A percentile compares a stretch with the other conserved stretches of the same genome.
These are phyloP conservation scores for Cladosporium velox DNA, from an alignment of 2,329 filamentous ascomycete species.

Conservation along the genomic window DNA sequence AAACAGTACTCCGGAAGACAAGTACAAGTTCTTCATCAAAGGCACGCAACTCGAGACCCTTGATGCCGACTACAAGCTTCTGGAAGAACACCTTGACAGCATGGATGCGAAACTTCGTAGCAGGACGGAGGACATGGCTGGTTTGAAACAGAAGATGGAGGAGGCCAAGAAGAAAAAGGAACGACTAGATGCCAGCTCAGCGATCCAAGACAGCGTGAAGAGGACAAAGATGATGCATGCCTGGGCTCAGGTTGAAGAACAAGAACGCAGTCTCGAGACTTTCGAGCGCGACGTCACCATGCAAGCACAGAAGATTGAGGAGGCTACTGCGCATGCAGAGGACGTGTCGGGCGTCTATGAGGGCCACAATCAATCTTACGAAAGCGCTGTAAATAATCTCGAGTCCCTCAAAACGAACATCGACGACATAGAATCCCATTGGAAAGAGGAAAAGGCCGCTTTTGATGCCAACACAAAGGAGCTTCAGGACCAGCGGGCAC, in stretches of 20 bases:
- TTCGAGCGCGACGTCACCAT: constrained; percentile 34
- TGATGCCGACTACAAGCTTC: constrained; percentile 84
- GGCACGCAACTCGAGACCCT: constrained; percentile 92
- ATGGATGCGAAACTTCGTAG: constrained; percentile 65
- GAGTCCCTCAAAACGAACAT: constrained; percentile 40
- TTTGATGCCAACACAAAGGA: constrained; percentile 45
- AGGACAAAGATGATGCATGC: constrained; percentile 67
- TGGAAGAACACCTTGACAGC: constrained; percentile 75
- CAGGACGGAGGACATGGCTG: constrained; percentile 63
- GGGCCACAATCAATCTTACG: constrained; percentile 44
- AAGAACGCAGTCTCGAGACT: constrained; percentile 56
- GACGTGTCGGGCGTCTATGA: constrained; percentile 46
- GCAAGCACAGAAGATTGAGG: constrained; percentile 52
- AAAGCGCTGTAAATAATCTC: constrained; percentile 40
- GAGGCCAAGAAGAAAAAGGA: constrained; percentile 66
- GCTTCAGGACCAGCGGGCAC: constrained; percentile 39
- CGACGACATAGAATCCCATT: constrained; percentile 49
- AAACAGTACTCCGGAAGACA: constrained; percentile 75
- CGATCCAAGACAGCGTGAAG: constrained; percentile 62
- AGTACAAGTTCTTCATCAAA: constrained; percentile 95
- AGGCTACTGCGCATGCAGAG: constrained; percentile 49
- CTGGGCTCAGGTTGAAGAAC: constrained; percentile 84
- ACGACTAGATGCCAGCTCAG: constrained; percentile 65
- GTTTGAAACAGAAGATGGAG: constrained; percentile 60
- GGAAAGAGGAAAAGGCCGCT: constrained; percentile 52